A percentile compares a stretch with the other conserved stretches of the same genome.
phyloP scores from a whole-genome alignment of 139 green algal species.

The Zygnema circumcarinatum region DNA sequence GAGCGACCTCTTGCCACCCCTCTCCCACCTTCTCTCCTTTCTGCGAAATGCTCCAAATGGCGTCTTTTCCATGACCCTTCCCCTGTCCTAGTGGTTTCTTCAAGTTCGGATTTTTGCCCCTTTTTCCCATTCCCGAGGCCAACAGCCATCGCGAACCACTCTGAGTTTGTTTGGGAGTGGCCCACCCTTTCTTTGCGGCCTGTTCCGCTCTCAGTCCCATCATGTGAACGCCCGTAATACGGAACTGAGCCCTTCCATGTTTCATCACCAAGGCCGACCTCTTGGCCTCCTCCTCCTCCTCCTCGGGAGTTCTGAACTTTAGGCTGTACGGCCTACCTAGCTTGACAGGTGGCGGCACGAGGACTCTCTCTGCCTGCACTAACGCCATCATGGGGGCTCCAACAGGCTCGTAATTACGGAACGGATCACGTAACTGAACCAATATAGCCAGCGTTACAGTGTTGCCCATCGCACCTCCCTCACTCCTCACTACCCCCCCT shows the following conservation, averaged over 20 bases:
- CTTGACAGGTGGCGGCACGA: neutral
- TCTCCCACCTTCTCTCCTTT: constrained; percentile 10
- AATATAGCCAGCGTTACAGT: constrained; percentile 57
- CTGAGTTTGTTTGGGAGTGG: constrained; percentile 36
- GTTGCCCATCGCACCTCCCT: constrained; percentile 45
- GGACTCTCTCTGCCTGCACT: constrained; percentile 51
- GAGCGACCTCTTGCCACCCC: constrained; percentile 43
- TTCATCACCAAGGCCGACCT: neutral
- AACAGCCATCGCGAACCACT: constrained; percentile 52
- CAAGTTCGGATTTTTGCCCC: constrained; percentile 13
- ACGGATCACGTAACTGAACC: constrained; percentile 57
- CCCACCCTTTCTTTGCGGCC: constrained; percentile 35
- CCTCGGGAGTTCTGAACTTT: neutral
- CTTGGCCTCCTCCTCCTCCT: constrained; percentile 26
- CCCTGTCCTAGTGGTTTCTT: constrained; percentile 13
- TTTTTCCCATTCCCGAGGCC: constrained; percentile 52
- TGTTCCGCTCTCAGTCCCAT: constrained; percentile 48
- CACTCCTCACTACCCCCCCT: neutral
- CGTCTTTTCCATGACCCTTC: constrained; percentile 25
- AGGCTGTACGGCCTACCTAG: neutral
- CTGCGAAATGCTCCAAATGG: constrained; percentile 55
- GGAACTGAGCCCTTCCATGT: constrained; percentile 21
- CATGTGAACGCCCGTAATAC: constrained; percentile 58
- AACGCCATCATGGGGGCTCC: constrained; percentile 58
- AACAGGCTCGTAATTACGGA: constrained; percentile 52